phyloP scores from a whole-genome alignment of 306 rosid species.

The Lithocarpus polystachyus region DNA sequence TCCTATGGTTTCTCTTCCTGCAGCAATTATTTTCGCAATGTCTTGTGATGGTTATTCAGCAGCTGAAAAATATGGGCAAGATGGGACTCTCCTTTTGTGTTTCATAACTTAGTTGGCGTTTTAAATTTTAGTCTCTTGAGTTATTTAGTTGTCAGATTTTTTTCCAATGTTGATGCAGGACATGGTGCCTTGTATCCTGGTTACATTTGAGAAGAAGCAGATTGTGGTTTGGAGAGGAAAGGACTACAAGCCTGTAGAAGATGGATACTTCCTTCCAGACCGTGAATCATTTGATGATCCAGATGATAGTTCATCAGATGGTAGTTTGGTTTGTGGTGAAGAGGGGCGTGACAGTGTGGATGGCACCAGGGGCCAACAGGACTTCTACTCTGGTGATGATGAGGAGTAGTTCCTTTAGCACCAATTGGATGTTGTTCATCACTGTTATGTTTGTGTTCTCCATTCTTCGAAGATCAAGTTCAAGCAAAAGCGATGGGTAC shows the following conservation, averaged over 20 bases:
- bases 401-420: constrained; percentile 14
- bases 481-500: background rate
- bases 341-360: constrained; percentile 9
- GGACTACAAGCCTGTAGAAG: constrained; percentile 44
- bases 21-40: background rate
- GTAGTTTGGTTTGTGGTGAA: constrained; percentile 4
- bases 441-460: constrained; percentile 15
- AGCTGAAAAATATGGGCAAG: background rate
- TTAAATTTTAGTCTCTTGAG: background rate
- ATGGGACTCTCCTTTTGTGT: background rate
- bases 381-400: constrained; percentile 21
- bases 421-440: constrained; percentile 15
- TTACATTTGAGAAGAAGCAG: constrained; percentile 86
- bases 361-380: constrained; percentile 7
- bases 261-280: constrained; percentile 42
- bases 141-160: background rate
- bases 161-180: constrained; percentile 49
- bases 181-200: constrained; percentile 81
- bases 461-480: background rate
- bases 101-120: background rate
- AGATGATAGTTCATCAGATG: constrained; percentile 14
- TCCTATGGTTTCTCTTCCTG: background rate
- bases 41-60: background rate
- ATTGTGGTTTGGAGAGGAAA: constrained; percentile 85
- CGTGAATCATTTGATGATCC: constrained; percentile 45